phyloP scores from a whole-genome alignment of 306 rosid species.

The Medicago arabica region DNA sequence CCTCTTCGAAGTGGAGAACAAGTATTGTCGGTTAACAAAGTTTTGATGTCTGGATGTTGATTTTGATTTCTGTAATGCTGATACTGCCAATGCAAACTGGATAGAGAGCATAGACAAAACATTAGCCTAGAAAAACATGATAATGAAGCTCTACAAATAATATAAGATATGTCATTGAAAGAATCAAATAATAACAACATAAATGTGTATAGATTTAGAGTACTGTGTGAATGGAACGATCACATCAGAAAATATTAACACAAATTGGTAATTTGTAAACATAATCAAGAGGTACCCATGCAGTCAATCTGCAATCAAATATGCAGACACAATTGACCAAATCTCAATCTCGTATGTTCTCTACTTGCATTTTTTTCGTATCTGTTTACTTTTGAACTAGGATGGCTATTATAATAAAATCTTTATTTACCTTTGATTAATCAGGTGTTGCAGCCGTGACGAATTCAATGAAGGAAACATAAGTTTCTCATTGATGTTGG shows the following conservation, averaged over 20 bases:
- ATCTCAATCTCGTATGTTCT: background rate
- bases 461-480: conserved; percentile 60
- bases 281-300: no score
- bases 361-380: background rate
- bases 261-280: no score
- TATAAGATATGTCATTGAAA: background rate
- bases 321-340: background rate
- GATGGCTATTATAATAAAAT: background rate
- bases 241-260: no score
- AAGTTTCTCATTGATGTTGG: conserved; percentile 72
- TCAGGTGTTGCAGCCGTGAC: conserved; percentile 66
- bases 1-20: conserved; percentile 59
- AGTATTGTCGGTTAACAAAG: conserved; percentile 67
- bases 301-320: background rate
- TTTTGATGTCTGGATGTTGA: conserved; percentile 64
- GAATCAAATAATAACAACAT: no score
- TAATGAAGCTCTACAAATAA: conserved; percentile 6
- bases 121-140: conserved; percentile 17
- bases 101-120: conserved; percentile 16
- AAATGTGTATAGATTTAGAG: no score
- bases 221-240: no score
- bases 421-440: conserved; percentile 72
- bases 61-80: conserved; percentile 65
- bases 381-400: background rate
- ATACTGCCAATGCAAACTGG: conserved; percentile 95